Conservation (phyloP, 257 asterid genomes). For the Solanum piurae region DNA sequence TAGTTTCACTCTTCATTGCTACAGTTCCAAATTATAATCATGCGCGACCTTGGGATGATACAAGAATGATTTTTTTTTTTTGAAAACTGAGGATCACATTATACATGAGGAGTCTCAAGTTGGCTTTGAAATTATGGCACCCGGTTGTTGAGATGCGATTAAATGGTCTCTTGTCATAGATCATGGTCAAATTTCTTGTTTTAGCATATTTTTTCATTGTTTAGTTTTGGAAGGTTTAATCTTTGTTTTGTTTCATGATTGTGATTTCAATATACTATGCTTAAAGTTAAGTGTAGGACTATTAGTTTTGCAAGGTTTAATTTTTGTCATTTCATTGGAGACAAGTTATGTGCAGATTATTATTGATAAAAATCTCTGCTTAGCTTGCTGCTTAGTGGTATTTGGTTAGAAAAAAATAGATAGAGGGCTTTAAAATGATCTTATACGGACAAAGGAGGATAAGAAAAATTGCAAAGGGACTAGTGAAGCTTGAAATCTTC, state of each 20-base stretch:
- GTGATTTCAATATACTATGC: background rate
- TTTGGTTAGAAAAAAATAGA: background rate
- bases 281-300: background rate
- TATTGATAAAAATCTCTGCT: background rate
- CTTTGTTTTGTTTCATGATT: background rate
- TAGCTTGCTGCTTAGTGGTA: background rate
- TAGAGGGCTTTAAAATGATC: no score
- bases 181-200: background rate
- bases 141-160: background rate
- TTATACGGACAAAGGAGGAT: background rate
- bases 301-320: background rate
- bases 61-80: no score
- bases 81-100: background rate
- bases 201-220: background rate
- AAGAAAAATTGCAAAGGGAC: background rate
- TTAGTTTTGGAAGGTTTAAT: background rate
- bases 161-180: background rate
- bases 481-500: background rate
- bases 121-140: background rate
- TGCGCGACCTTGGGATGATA: background rate
- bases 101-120: background rate
- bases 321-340: background rate
- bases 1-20: background rate
- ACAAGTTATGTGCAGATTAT: background rate
- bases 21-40: background rate